Base-by-base conservation (phyloP, 441 rosid genomes). In the Populus hybrid region DNA sequence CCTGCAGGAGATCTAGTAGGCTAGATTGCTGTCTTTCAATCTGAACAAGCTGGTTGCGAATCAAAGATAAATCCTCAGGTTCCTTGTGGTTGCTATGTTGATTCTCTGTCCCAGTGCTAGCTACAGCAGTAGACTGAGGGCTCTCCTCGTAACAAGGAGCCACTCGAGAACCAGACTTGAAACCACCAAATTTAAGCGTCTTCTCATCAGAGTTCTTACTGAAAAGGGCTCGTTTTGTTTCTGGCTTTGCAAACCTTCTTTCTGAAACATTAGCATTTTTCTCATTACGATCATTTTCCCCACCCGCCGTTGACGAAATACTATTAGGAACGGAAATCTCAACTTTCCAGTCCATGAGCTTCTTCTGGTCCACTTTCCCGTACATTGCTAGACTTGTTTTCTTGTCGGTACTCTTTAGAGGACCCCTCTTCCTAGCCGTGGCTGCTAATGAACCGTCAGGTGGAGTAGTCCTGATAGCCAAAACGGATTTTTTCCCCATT, bases 21-120 rank as follows among this genome's bases (percentile, higher is more conserved):
- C 86, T 90, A 28, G 97, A 89, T 85, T 95, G 98, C 82, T 93
- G 98, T 87, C 90, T 90, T 85, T 95, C 98, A 71, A 95, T 93
- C 88, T 93, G 96, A 83, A 89, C 88, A 24, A 95, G 94, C 84
- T 95, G 98, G 83, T 67, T 83, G 75, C 97, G 98, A 76, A 95
- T 93, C 77, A 75, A 79, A 72, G 97, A 83, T 61, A 93, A 86
- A 72, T 92, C 98, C 77, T 95, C 96, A 72, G 79, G 46, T 65
- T 91, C 95, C 77, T 89, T 88, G 78, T 86, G 91, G 83, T 90
- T 92, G 67, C 7, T 77, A 67, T 88, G 84, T 71, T 79, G 88
- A 81, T 92, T 89, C 85, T 88, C 92, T 66, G 84, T 68, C 69
- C 79, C 77, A 76, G 83, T 84, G 80, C 88, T 76, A 46, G 81